These are phyloP conservation scores for Claviceps humidiphila DNA, from an alignment of 2,329 filamentous ascomycete species.

Conservation along the genomic window DNA sequence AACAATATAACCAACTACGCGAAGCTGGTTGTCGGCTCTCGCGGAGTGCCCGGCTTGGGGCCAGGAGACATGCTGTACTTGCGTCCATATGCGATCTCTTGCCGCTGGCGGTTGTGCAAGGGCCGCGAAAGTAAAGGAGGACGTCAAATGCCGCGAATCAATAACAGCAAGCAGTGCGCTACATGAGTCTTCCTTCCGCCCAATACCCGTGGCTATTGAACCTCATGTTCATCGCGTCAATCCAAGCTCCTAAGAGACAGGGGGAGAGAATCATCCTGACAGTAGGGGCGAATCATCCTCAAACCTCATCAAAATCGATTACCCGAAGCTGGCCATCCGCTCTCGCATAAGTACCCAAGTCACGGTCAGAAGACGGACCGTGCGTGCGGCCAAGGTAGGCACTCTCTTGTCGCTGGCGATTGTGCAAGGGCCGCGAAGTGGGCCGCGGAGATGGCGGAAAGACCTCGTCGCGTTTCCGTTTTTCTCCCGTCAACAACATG, in stretches of 20 bases:
- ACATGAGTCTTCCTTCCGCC: no score
- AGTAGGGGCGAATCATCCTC: background rate
- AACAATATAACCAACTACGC: constrained; percentile 17
- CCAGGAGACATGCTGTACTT: constrained; percentile 15
- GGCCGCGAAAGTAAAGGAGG: constrained; percentile 11
- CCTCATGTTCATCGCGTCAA: no score
- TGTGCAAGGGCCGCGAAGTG: constrained; percentile 18
- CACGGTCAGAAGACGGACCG: constrained; percentile 16
- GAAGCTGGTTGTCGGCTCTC: constrained; percentile 21
- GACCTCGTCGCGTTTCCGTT: constrained; percentile 24
- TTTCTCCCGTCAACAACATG: constrained; percentile 17
- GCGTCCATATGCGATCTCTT: constrained; percentile 19
- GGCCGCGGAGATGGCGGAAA: constrained; percentile 14
- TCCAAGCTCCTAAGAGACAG: no score
- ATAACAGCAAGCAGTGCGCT: no score
- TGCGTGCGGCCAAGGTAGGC: constrained; percentile 14
- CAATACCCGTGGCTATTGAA: no score
- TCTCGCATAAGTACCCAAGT: constrained; percentile 20
- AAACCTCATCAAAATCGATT: constrained; percentile 15
- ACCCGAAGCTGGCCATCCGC: constrained; percentile 21
- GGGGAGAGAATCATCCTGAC: background rate
- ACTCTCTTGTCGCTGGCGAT: constrained; percentile 25
- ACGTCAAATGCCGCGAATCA: no score
- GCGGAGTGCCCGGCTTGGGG: constrained; percentile 18
- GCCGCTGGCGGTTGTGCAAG: constrained; percentile 25